Conservation (phyloP, 768 basidiomycete species). For the Dendrothele bispora region DNA sequence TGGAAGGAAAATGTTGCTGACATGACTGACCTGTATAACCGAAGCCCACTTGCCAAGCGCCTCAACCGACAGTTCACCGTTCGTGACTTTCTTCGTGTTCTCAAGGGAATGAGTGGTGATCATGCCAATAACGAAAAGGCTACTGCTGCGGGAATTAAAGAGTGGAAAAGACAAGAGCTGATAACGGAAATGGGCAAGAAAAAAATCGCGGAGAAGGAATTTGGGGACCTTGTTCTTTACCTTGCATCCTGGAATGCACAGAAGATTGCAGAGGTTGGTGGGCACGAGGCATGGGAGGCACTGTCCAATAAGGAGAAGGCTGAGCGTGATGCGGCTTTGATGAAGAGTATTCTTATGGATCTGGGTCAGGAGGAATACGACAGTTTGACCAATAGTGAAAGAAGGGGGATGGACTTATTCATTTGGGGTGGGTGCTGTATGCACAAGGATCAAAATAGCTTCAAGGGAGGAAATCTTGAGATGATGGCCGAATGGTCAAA, state of each 20-base stretch:
- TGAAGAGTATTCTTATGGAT: too few species aligned
- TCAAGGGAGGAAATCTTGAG: constrained; percentile 19
- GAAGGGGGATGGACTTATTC: constrained; percentile 12
- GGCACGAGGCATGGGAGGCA: constrained; percentile 14
- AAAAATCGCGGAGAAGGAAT: constrained; percentile 5
- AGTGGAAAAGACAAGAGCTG: constrained; percentile 4
- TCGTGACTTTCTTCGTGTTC: not conserved
- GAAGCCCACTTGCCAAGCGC: not conserved
- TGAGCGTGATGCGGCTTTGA: too few species aligned
- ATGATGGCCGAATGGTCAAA: constrained; percentile 17
- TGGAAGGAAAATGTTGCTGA: constrained; percentile 11
- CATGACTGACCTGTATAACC: constrained; percentile 2
- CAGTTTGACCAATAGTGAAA: too few species aligned
- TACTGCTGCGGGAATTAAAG: constrained; percentile 6
- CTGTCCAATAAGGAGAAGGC: constrained; percentile 13
- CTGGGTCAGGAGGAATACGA: too few species aligned
- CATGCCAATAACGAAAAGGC: constrained; percentile 28
- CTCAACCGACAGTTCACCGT: not conserved
- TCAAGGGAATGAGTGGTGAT: constrained; percentile 16
- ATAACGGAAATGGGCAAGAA: constrained; percentile 11
- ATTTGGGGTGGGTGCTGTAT: constrained; percentile 29
- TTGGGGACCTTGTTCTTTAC: not conserved
- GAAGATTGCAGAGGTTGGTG: constrained; percentile 14
- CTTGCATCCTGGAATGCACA: constrained; percentile 3
- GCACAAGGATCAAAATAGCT: constrained; percentile 27